Evolutionary conservation across 306 rosid species (phyloP).

Genomic region (Myrica gale): DNA sequence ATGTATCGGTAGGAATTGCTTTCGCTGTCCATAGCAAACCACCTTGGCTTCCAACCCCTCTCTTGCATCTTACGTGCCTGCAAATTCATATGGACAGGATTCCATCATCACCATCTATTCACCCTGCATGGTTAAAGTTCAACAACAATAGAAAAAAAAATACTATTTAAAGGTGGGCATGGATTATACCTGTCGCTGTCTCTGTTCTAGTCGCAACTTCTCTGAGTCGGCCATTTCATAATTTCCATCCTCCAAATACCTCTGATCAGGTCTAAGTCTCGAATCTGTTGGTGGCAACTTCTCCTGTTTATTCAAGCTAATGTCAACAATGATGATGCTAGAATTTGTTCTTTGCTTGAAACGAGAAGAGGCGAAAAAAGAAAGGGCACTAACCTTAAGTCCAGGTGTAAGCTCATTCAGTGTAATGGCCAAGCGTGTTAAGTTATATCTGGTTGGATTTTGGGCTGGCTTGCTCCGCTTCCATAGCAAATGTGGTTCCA

Average conservation of each 20-base stretch:
- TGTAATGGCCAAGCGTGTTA: slow-evolving; percentile 75
- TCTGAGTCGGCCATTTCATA: slow-evolving; percentile 77
- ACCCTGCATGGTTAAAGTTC: background rate
- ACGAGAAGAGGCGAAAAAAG: background rate
- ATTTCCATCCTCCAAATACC: slow-evolving; percentile 84
- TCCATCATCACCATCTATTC: background rate
- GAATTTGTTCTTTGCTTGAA: background rate
- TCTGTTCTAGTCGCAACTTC: slow-evolving; percentile 82
- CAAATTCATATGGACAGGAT: slow-evolving; percentile 9
- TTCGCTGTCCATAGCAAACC: slow-evolving; percentile 76
- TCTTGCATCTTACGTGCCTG: slow-evolving; percentile 92
- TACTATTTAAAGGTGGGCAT: background rate
- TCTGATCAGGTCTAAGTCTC: slow-evolving; percentile 93
- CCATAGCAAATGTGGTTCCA: slow-evolving; percentile 69
- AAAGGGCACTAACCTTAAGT: slow-evolving; percentile 49
- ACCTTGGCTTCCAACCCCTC: slow-evolving; percentile 90
- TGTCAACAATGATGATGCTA: slow-evolving; percentile 19
- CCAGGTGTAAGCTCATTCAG: slow-evolving; percentile 77
- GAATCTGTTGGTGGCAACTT: slow-evolving; percentile 97
- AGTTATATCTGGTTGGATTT: slow-evolving; percentile 66
- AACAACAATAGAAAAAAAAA: background rate
- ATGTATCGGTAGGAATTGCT: slow-evolving; percentile 51
- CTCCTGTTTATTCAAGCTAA: slow-evolving; percentile 50
- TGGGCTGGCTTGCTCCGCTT: slow-evolving; percentile 52
- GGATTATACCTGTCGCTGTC: slow-evolving; percentile 77